A percentile compares a stretch with the other conserved stretches of the same genome.
phyloP scores from a whole-genome alignment of 2,329 filamentous ascomycete genomes.

The Calonectria hongkongensis region DNA sequence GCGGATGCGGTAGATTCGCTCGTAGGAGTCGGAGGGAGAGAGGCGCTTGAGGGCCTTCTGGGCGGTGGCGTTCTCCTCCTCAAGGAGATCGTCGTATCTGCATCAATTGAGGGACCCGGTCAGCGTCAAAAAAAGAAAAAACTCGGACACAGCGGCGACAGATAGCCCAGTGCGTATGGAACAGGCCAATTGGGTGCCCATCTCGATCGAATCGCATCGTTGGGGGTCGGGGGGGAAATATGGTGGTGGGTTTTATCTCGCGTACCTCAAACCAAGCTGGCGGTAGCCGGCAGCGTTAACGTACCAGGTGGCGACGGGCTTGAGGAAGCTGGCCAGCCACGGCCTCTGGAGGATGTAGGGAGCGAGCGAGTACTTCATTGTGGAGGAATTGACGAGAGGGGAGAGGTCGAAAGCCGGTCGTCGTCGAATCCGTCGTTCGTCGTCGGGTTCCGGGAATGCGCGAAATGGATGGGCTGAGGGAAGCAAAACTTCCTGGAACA shows the following conservation, averaged over 20 bases:
- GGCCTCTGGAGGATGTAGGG: constrained; percentile 88
- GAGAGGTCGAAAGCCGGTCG: constrained; percentile 40
- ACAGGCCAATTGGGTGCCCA: constrained; percentile 47
- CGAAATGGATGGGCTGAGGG: constrained; percentile 60
- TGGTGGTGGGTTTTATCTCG: constrained; percentile 42
- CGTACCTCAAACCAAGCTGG: constrained; percentile 91
- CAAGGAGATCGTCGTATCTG: constrained; percentile 95
- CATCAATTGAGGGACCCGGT: constrained; percentile 46
- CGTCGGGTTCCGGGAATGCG: constrained; percentile 57
- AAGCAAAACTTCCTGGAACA: constrained; percentile 56
- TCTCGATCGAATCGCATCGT: constrained; percentile 31
- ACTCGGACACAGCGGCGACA: constrained; percentile 9
- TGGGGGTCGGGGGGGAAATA: constrained; percentile 27
- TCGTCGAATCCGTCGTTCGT: constrained; percentile 42
- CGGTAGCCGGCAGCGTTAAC: constrained; percentile 92
- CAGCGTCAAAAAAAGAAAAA: constrained; percentile 46
- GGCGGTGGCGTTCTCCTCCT: constrained; percentile 92
- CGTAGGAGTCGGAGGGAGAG: constrained; percentile 91
- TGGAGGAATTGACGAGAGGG: constrained; percentile 60
- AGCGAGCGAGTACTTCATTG: constrained; percentile 83
- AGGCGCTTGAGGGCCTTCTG: constrained; percentile 94
- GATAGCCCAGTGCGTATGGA: background rate
- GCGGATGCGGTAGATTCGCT: constrained; percentile 97
- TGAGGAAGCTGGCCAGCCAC: constrained; percentile 85
- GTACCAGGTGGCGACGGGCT: constrained; percentile 92